Base-by-base conservation (phyloP, 2,329 filamentous ascomycete species). In the Neobulgaria alba region DNA sequence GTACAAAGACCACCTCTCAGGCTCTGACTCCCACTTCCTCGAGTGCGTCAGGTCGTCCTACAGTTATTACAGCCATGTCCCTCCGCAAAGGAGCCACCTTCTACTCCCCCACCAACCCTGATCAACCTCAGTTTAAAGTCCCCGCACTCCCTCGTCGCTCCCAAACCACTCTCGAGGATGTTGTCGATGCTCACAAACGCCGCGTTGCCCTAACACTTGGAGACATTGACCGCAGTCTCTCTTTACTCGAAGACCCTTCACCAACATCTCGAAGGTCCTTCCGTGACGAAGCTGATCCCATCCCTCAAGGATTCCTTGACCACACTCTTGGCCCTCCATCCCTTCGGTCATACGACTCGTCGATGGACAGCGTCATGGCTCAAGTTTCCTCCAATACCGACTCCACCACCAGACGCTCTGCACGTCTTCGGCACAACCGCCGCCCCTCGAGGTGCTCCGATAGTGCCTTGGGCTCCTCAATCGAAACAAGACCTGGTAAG, bases 401-500 rank as follows among this genome's bases (percentile, higher is more conserved):
- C 68, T 49, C 56, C 57, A 45, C 69, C 70, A 60, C 55, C 69
- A 46, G 63, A 72, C 68, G 69, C 46, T 65, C 72, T 30, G 61
- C 73, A 48, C 75, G 72, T 44, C 70, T 72, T 48, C 73, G 72
- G 44, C 67, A 55, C 21, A 60, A 65, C 37, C 71, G 71, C 43
- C 72, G 77, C 57, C 66, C 67, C 45, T 70, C 69, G 32, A 73
- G 79, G 57, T 75, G 79, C 57, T 92, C 86, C 12, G 89, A 95
- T 66, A 94, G 88, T 61, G 89, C 87, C 39, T 70, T 95, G 49
- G 89, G 89, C 38, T 84, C 86, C 32, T 95, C 88, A 31, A 72
- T 95, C 56, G 75, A 71, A 46, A 83, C 77, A 35, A 71, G 67
- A 23, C 62, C 65, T 41, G 67, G 66, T 41, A 69, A 75, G 49